Percentiles rank a stretch among this genome's conserved stretches.
Conservation (phyloP, 805 yeast species). For the Metschnikowia aberdeeniae region DNA sequence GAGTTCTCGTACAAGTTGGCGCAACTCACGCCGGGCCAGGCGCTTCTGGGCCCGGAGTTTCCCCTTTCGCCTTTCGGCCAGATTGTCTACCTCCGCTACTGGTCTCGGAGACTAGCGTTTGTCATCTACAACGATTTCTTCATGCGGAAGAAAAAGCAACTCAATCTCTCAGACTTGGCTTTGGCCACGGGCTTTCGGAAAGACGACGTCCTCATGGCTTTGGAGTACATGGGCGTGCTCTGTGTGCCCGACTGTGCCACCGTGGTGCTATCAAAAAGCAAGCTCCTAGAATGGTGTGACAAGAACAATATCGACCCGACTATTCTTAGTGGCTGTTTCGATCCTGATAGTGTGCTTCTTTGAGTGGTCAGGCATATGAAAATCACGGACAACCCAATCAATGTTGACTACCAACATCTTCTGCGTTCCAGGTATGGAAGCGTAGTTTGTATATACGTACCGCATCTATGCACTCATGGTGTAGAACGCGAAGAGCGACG, state of each 20-base stretch:
- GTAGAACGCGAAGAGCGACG: conserved; percentile 2
- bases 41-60: conserved; percentile 83
- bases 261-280: conserved; percentile 19
- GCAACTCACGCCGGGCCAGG: conserved; percentile 46
- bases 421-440: not conserved
- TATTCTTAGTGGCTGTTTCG: conserved; percentile 26
- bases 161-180: conserved; percentile 50
- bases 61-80: conserved; percentile 85
- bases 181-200: conserved; percentile 58
- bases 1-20: conserved; percentile 82
- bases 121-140: conserved; percentile 15
- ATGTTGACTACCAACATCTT: not conserved
- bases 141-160: not conserved
- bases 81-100: conserved; percentile 65
- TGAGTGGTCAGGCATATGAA: not conserved
- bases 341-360: conserved; percentile 11
- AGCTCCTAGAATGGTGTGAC: conserved; percentile 28
- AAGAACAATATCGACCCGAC: conserved; percentile 21
- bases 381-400: not conserved
- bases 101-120: conserved; percentile 51
- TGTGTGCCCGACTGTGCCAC: conserved; percentile 3
- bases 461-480: not conserved
- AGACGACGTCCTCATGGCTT: conserved; percentile 56
- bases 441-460: not conserved
- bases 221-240: conserved; percentile 49